phyloP scores from a whole-genome alignment of 352 stramenopile genomes.

The Phytophthora pisi region DNA sequence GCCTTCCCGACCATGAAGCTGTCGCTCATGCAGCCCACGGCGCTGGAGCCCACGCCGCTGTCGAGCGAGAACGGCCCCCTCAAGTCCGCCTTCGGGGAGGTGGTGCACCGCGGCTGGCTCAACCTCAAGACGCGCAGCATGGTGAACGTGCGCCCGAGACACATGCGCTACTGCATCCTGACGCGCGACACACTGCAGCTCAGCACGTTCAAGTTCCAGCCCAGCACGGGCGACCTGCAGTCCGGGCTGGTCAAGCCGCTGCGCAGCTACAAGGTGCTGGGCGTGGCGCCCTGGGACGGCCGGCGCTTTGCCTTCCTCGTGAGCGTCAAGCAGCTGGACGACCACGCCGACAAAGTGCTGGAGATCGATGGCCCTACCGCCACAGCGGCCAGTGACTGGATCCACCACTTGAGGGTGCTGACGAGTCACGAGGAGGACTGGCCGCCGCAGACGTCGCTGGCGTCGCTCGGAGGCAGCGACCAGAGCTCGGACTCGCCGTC shows the following conservation, averaged over 20 bases:
- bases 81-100: constrained; percentile 65
- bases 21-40: constrained; percentile 39
- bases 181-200: constrained; percentile 62
- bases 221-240: constrained; percentile 68
- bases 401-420: constrained; percentile 63
- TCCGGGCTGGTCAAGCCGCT: constrained; percentile 65
- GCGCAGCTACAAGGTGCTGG: constrained; percentile 70
- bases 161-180: constrained; percentile 89
- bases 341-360: constrained; percentile 79
- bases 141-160: constrained; percentile 82
- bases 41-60: constrained; percentile 60
- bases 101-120: constrained; percentile 82
- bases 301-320: constrained; percentile 79
- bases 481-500: constrained; percentile 36
- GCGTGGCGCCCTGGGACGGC: constrained; percentile 73
- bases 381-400: constrained; percentile 72
- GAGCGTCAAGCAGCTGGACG: constrained; percentile 68
- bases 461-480: constrained; percentile 34
- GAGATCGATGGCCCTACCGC: constrained; percentile 74
- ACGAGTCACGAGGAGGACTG: constrained; percentile 48
- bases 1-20: constrained; percentile 21
- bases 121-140: constrained; percentile 89
- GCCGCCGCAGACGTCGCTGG: constrained; percentile 33
- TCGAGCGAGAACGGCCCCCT: constrained; percentile 60
- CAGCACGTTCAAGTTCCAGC: constrained; percentile 89